phyloP scores from a whole-genome alignment of 2,329 filamentous ascomycete species.

The Myriosclerotinia curreyana region DNA sequence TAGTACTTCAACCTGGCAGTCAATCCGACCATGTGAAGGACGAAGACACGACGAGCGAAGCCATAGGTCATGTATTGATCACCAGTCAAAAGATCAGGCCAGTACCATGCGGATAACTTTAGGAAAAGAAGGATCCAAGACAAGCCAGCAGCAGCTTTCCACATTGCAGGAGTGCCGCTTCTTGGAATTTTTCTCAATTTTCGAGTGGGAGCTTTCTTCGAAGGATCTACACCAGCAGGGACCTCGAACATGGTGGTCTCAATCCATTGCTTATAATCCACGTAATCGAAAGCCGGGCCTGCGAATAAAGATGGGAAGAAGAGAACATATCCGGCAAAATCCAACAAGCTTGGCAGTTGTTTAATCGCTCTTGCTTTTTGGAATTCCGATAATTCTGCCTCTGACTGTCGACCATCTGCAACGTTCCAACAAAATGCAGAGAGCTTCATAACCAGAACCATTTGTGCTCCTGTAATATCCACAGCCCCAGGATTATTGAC shows the following conservation, averaged over 20 bases:
- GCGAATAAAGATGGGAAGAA: conserved; percentile 92
- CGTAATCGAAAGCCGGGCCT: conserved; percentile 91
- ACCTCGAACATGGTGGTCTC: conserved; percentile 93
- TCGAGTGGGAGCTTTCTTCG: conserved; percentile 79
- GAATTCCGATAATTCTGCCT: conserved; percentile 75
- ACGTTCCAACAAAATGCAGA: conserved; percentile 98
- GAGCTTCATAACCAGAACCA: conserved; percentile 98
- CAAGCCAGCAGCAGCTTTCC: conserved; percentile 71
- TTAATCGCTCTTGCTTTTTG: conserved; percentile 79
- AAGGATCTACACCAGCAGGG: conserved; percentile 74
- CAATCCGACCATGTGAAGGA: conserved; percentile 80
- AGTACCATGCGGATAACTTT: conserved; percentile 66
- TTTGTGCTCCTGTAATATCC: conserved; percentile 93
- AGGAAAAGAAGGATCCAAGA: conserved; percentile 79
- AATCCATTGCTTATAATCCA: conserved; percentile 88
- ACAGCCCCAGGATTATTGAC: conserved; percentile 62
- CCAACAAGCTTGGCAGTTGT: conserved; percentile 70
- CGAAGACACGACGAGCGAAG: conserved; percentile 70
- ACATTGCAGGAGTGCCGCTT: conserved; percentile 78
- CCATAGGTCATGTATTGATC: conserved; percentile 64
- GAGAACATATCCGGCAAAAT: conserved; percentile 86
- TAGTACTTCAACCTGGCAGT: conserved; percentile 91
- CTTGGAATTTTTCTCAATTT: conserved; percentile 91
- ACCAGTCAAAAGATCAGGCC: conserved; percentile 59
- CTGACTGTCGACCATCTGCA: conserved; percentile 80